These are phyloP conservation scores for Pseudomonodictys pantanalensis DNA, from an alignment of 495 filamentous ascomycete species.

Conservation along the genomic window DNA sequence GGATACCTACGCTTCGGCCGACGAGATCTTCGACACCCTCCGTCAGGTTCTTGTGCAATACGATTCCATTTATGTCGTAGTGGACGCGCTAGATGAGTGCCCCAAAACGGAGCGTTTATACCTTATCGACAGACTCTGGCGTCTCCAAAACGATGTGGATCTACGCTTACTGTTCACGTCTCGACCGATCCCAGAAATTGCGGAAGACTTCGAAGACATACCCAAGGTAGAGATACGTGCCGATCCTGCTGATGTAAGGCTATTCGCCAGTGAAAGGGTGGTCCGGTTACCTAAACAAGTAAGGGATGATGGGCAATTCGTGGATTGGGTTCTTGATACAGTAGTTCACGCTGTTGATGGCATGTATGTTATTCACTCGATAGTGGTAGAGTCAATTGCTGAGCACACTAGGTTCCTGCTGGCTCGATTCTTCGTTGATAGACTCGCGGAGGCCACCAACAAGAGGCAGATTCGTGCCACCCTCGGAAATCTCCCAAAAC, in stretches of 20 bases:
- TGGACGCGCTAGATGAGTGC: slow-evolving; percentile 52
- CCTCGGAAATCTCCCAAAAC: slow-evolving; percentile 39
- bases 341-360: slow-evolving; percentile 26
- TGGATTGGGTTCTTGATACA: slow-evolving; percentile 1
- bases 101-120: slow-evolving; percentile 13
- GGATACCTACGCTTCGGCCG: neutral
- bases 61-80: slow-evolving; percentile 43
- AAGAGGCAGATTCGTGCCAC: slow-evolving; percentile 38
- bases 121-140: slow-evolving; percentile 39
- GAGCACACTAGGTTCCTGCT: slow-evolving; percentile 50
- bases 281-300: slow-evolving; percentile 11
- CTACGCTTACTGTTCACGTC: slow-evolving; percentile 34
- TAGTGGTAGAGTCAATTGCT: neutral
- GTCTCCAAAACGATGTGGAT: slow-evolving; percentile 30
- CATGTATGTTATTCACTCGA: slow-evolving; percentile 17
- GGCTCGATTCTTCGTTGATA: slow-evolving; percentile 50
- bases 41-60: slow-evolving; percentile 29
- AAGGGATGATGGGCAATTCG: slow-evolving; percentile 1
- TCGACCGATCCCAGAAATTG: slow-evolving; percentile 25
- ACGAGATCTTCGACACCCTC: slow-evolving; percentile 28
- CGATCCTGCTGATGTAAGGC: slow-evolving; percentile 23
- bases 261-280: slow-evolving; percentile 17
- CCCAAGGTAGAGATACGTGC: slow-evolving; percentile 27
- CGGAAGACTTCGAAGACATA: slow-evolving; percentile 7
- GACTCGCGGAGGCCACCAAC: slow-evolving; percentile 42